A percentile compares a stretch with the other conserved stretches of the same genome.
These are phyloP conservation scores for Dothiorella sarmentorum DNA, from an alignment of 2,329 filamentous ascomycete genomes.

Conservation along the genomic window DNA sequence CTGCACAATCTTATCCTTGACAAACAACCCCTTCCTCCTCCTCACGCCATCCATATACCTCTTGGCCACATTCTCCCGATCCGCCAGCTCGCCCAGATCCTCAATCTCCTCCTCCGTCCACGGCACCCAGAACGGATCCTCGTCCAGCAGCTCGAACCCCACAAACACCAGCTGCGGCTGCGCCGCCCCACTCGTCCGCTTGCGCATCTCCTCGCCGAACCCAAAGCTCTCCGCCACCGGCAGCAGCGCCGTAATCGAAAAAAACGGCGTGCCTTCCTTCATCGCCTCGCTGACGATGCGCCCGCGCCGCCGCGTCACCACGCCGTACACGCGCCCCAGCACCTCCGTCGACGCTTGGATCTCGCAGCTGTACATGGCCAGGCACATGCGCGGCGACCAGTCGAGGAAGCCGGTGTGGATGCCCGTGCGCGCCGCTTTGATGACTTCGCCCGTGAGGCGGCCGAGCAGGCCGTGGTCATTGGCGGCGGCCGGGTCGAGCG, in stretches of 20 bases:
- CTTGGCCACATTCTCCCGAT: slow-evolving; percentile 94
- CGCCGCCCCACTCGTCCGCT: slow-evolving; percentile 84
- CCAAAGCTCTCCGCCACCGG: slow-evolving; percentile 95
- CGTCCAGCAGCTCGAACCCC: slow-evolving; percentile 87
- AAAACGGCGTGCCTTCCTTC: slow-evolving; percentile 94
- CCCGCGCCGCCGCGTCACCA: slow-evolving; percentile 91
- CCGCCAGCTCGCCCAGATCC: slow-evolving; percentile 89
- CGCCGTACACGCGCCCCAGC: slow-evolving; percentile 89
- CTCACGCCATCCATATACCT: slow-evolving; percentile 90
- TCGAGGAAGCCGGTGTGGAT: slow-evolving; percentile 85
- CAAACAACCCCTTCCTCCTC: slow-evolving; percentile 79
- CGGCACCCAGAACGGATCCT: slow-evolving; percentile 97
- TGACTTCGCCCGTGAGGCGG: slow-evolving; percentile 86
- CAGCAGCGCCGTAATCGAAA: slow-evolving; percentile 82
- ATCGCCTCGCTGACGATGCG: slow-evolving; percentile 86
- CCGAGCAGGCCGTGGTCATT: slow-evolving; percentile 60
- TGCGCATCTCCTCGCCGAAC: slow-evolving; percentile 94
- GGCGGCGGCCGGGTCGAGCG: slow-evolving; percentile 56
- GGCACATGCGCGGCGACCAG: slow-evolving; percentile 91
- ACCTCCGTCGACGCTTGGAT: slow-evolving; percentile 97
- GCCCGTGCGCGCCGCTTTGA: slow-evolving; percentile 81
- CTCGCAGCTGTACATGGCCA: slow-evolving; percentile 97
- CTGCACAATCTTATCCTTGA: slow-evolving; percentile 66
- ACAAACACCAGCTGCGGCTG: slow-evolving; percentile 91
- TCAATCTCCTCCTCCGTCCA: slow-evolving; percentile 95